phyloP scores from a whole-genome alignment of 2,329 filamentous ascomycete genomes.

The Graphiopsis chlorocephala region DNA sequence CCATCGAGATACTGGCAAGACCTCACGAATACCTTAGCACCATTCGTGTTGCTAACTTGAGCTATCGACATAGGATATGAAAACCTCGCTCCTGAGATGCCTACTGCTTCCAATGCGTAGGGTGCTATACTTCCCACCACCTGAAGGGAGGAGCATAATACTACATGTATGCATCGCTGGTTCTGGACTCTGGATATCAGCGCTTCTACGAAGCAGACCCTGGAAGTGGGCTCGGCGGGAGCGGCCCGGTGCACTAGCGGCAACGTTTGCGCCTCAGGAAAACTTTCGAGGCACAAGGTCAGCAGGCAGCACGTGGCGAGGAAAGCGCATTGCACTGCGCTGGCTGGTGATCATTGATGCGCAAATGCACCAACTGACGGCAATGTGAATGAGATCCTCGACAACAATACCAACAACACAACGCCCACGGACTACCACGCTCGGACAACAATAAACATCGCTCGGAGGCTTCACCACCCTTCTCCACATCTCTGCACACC shows the following conservation, averaged over 20 bases:
- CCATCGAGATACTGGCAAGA: no score
- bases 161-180: no score
- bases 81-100: no score
- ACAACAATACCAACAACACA: not conserved
- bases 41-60: no score
- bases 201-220: not conserved
- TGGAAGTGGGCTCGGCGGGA: not conserved
- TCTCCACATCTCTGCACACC: slow-evolving; percentile 8
- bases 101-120: no score
- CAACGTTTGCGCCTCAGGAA: slow-evolving; percentile 5
- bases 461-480: not conserved
- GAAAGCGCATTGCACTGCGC: not conserved
- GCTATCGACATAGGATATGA: no score
- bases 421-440: not conserved
- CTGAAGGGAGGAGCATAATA: no score
- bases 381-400: not conserved
- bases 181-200: not conserved
- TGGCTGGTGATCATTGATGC: not conserved
- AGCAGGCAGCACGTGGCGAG: slow-evolving; percentile 1
- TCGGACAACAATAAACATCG: not conserved
- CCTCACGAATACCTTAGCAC: no score
- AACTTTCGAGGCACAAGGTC: slow-evolving; percentile 1
- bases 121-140: no score
- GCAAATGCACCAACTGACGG: not conserved
- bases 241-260: not conserved